Evolutionary conservation across 768 basidiomycete species (phyloP).

Genomic region (Tricholoma sp.): DNA sequence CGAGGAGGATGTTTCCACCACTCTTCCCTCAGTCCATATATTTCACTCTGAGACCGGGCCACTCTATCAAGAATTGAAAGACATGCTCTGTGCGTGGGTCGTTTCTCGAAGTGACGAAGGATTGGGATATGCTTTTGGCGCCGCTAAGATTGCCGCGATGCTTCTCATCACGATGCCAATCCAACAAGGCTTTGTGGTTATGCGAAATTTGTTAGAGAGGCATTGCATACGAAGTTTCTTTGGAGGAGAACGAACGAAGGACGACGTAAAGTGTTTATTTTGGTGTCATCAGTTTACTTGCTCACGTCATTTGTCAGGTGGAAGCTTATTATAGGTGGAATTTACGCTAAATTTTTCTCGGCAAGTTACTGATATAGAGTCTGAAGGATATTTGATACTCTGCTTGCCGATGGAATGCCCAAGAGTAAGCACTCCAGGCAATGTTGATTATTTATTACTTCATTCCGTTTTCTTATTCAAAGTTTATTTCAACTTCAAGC

Average conservation of each 20-base stretch:
- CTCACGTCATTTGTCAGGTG: slow-evolving; percentile 45
- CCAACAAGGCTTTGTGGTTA: slow-evolving; percentile 70
- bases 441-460: background rate
- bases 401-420: slow-evolving; percentile 90
- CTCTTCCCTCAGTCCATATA: slow-evolving; percentile 74
- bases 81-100: slow-evolving; percentile 84
- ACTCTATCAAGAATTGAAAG: slow-evolving; percentile 74
- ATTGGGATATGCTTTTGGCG: slow-evolving; percentile 65
- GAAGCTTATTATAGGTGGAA: slow-evolving; percentile 85
- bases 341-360: slow-evolving; percentile 1
- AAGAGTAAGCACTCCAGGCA: slow-evolving; percentile 53
- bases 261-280: slow-evolving; percentile 56
- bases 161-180: slow-evolving; percentile 76
- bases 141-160: slow-evolving; percentile 80
- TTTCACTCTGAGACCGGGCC: slow-evolving; percentile 76
- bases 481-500: slow-evolving; percentile 96
- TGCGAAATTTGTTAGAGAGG: slow-evolving; percentile 82
- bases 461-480: background rate
- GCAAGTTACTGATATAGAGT: background rate
- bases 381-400: slow-evolving; percentile 82
- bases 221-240: slow-evolving; percentile 85
- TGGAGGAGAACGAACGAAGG: slow-evolving; percentile 60
- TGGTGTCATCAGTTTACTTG: slow-evolving; percentile 1
- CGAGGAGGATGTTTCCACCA: slow-evolving; percentile 69
- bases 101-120: slow-evolving; percentile 82